Base-by-base conservation (phyloP, 495 filamentous ascomycete genomes). In the Penicillium chermesinum region DNA sequence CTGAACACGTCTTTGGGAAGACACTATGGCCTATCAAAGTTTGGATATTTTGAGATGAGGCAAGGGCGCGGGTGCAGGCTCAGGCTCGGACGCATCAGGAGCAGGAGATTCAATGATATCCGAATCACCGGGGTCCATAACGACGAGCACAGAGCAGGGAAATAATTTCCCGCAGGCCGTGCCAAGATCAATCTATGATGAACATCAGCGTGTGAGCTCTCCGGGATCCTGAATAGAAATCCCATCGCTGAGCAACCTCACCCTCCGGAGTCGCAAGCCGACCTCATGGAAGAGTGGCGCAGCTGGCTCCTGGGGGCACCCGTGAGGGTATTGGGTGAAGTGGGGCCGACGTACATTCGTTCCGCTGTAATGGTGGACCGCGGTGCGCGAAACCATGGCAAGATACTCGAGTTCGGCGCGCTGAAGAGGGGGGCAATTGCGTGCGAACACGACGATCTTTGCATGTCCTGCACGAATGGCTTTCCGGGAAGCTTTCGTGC, bases 401-500 rank as follows among this genome's bases (percentile, higher is more conserved):
- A 93, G 93, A 72, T 75, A 85, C 74, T 96, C 91, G 52, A 96
- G 82, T 80, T 96, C 91, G 58, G 79, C 85, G 85, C 96, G 96
- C 66, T 89, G 80, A 46, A 98, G 85, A 61, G 93, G 91, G 62
- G 93, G 93, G 52, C 89, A 94, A 80, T 98, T 96, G 74, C 86
- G 89, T 52, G 89, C 85, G 62, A 93, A 89, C 64, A 85, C 75
- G 61, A 82, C 69, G 64, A 95, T 69, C 70, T 82, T 82, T 49
- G 80, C 80, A 66, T 76, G 75, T 53, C 74, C 74, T 52, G 66
- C 66, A 64, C 93, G 89, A 59, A 98, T 84, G 47, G 82, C 83
- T 85, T 98, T 98, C 70, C 97, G 85, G 63, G 90, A 95, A 50
- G 87, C 91, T 74, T 94, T 91, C 82, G 94, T 93, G 58, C 93